phyloP scores from a whole-genome alignment of 495 filamentous ascomycete genomes.

The Aspergillus kassunensis region DNA sequence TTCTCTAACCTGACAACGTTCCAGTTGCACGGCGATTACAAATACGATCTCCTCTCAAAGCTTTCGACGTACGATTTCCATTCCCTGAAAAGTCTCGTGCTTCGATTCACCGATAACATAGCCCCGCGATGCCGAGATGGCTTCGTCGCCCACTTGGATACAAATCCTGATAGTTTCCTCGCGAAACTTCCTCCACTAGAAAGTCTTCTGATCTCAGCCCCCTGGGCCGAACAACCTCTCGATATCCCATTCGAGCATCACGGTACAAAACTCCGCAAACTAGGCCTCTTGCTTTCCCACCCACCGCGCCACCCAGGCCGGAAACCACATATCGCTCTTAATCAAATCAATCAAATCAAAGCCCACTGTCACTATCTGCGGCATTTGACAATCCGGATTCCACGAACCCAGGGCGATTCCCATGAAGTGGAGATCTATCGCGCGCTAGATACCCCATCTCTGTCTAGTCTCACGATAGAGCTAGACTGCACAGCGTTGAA shows the following conservation, averaged over 20 bases:
- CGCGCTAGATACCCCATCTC: neutral
- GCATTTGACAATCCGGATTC: constrained; percentile 1
- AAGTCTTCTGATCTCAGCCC: neutral
- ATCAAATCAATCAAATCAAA: neutral
- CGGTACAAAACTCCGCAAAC: neutral
- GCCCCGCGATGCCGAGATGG: neutral
- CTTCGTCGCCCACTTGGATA: neutral
- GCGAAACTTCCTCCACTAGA: neutral
- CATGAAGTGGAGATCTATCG: constrained; percentile 4
- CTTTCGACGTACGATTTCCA: neutral
- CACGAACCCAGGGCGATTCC: constrained; percentile 1
- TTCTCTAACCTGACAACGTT: constrained; percentile 2
- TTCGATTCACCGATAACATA: neutral
- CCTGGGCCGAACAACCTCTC: neutral
- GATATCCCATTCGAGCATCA: neutral
- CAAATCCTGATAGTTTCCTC: neutral
- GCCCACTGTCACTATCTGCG: neutral
- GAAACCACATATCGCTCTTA: neutral
- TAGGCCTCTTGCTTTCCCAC: neutral
- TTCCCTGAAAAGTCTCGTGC: constrained; percentile 1
- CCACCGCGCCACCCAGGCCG: neutral
- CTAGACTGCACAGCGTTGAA: neutral
- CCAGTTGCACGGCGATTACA: neutral
- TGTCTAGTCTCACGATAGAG: neutral
- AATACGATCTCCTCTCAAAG: neutral